Conservation (phyloP, 768 basidiomycete genomes). For the Mycena alexandri region DNA sequence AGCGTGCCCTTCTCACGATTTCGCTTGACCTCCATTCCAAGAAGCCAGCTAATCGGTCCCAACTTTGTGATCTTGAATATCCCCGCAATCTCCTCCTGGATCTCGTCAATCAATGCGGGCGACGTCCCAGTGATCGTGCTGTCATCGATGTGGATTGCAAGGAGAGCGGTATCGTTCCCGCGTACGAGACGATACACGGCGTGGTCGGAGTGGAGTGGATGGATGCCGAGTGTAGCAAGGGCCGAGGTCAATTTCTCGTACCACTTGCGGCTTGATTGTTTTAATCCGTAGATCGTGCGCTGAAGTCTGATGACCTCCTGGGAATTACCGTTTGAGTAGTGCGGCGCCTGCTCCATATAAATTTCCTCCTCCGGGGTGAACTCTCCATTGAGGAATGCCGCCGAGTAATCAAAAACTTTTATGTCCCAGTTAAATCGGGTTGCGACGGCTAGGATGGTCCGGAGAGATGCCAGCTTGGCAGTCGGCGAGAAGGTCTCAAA, state of each 20-base stretch:
- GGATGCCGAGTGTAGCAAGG: constrained; percentile 33
- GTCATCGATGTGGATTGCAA: constrained; percentile 47
- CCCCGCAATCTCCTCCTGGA: constrained; percentile 40
- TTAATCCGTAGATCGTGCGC: constrained; percentile 51
- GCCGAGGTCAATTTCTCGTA: constrained; percentile 38
- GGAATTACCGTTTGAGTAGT: constrained; percentile 18
- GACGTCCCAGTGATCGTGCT: constrained; percentile 43
- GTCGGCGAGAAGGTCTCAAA: constrained; percentile 33
- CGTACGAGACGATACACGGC: constrained; percentile 22
- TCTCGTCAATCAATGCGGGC: constrained; percentile 24
- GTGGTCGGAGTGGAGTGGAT: constrained; percentile 26
- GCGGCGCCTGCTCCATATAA: constrained; percentile 41
- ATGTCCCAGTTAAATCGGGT: constrained; percentile 37
- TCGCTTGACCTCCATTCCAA: constrained; percentile 48
- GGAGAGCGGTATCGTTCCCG: not conserved
- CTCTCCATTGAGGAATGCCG: constrained; percentile 35
- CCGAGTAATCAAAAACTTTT: constrained; percentile 31
- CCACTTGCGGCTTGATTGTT: constrained; percentile 50
- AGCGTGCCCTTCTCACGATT: constrained; percentile 37
- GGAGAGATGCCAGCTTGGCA: constrained; percentile 9
- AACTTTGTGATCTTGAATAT: constrained; percentile 49
- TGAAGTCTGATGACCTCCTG: constrained; percentile 14
- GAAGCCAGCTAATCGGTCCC: constrained; percentile 43
- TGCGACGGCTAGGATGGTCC: constrained; percentile 6
- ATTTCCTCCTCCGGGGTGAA: constrained; percentile 34